phyloP scores from a whole-genome alignment of 257 asterid genomes.

The Rubia yunnanensis region DNA sequence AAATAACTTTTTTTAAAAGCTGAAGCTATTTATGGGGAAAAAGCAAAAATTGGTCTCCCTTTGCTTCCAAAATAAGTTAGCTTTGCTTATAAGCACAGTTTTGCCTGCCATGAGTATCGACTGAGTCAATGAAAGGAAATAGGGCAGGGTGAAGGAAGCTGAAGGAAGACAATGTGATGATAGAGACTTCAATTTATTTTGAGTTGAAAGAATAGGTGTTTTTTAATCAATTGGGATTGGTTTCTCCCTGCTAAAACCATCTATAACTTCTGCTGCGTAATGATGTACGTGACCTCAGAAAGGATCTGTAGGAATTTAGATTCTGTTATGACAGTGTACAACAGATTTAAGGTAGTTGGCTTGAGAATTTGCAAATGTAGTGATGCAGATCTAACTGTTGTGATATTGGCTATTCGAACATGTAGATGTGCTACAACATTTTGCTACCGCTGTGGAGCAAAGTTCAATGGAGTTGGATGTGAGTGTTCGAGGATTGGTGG shows the following conservation, averaged over 20 bases:
- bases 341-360: too few relatives aligned
- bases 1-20: too few relatives aligned
- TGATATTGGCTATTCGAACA: slow-evolving; percentile 8
- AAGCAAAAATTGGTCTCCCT: too few relatives aligned
- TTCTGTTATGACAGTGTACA: neutral
- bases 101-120: too few relatives aligned
- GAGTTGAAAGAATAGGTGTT: neutral
- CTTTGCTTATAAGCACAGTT: too few relatives aligned
- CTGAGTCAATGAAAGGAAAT: neutral
- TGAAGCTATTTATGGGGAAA: too few relatives aligned
- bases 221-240: neutral
- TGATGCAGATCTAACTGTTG: neutral
- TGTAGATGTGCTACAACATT: slow-evolving; percentile 46
- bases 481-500: slow-evolving; percentile 30
- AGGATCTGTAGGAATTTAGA: neutral
- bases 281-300: neutral
- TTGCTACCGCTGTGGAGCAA: slow-evolving; percentile 63
- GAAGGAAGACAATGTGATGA: neutral
- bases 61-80: too few relatives aligned
- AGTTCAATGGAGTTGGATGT: too few relatives aligned
- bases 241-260: neutral
- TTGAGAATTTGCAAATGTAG: too few relatives aligned
- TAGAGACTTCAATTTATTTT: neutral
- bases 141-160: neutral
- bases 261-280: neutral